A percentile compares a stretch with the other conserved stretches of the same genome.
phyloP scores from a whole-genome alignment of 208 protist genomes.

The Acanthamoeba culbertsoni region DNA sequence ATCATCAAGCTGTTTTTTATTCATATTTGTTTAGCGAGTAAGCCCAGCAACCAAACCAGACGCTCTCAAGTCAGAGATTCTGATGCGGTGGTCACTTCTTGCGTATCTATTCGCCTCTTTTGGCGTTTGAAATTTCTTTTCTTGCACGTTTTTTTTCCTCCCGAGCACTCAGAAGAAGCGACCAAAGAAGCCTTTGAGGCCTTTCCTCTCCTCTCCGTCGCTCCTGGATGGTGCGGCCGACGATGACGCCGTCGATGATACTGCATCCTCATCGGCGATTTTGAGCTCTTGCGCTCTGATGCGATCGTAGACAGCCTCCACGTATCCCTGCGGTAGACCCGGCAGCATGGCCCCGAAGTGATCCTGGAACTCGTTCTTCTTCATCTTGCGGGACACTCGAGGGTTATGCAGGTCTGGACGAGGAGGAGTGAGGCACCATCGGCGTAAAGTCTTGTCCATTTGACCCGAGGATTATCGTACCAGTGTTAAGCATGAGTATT shows the following conservation, averaged over 20 bases:
- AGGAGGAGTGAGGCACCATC: not conserved
- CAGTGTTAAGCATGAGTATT: conserved; percentile 15
- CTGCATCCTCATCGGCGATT: not conserved
- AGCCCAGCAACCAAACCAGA: not conserved
- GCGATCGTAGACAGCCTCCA: not conserved
- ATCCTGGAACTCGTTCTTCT: not conserved
- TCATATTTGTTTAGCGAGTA: not conserved
- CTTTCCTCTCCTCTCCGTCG: not conserved
- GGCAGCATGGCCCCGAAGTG: not conserved
- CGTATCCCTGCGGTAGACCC: not conserved
- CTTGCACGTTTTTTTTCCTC: too few relatives aligned
- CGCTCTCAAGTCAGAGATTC: too few relatives aligned
- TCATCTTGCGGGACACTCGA: not conserved
- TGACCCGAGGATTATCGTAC: not conserved
- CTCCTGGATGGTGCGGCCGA: not conserved
- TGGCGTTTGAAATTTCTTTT: too few relatives aligned
- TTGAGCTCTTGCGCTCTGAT: not conserved
- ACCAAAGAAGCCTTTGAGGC: not conserved
- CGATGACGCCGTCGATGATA: not conserved
- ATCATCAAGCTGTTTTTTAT: conserved; percentile 65
- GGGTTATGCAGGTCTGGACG: not conserved
- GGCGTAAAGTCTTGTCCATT: not conserved
- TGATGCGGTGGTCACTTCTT: too few relatives aligned
- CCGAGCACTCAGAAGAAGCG: conserved; percentile 33
- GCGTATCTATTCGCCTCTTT: too few relatives aligned